phyloP scores from a whole-genome alignment of 768 basidiomycete species.

The Pulveroboletus sp. region DNA sequence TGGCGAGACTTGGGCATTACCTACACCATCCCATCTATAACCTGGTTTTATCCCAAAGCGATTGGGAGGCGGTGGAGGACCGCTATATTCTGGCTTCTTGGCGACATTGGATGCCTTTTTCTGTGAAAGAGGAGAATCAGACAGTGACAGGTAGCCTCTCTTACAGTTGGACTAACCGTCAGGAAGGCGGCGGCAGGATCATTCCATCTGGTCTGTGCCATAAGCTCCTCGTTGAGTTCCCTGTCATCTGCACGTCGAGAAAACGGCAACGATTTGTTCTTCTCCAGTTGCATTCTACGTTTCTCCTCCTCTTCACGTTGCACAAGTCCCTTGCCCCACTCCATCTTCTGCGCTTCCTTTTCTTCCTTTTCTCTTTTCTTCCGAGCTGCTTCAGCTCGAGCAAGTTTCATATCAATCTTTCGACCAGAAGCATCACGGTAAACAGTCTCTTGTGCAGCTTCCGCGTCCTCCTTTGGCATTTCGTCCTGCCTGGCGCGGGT shows the following conservation, averaged over 20 bases:
- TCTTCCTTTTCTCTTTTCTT: conserved; percentile 81
- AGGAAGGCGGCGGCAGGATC: conserved; percentile 97
- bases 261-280: conserved; percentile 62
- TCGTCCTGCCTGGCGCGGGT: conserved; percentile 32
- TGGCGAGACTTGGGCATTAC: conserved; percentile 40
- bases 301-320: conserved; percentile 81
- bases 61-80: conserved; percentile 90
- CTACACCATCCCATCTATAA: conserved; percentile 98
- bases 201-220: conserved; percentile 85
- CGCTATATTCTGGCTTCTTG: conserved; percentile 78
- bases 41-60: conserved; percentile 95
- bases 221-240: conserved; percentile 82
- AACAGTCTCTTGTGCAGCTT: conserved; percentile 81
- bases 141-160: background rate
- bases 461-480: conserved; percentile 46
- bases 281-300: conserved; percentile 61
- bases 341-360: conserved; percentile 88
- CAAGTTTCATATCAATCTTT: conserved; percentile 85
- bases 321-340: conserved; percentile 96
- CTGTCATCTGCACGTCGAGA: conserved; percentile 80
- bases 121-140: conserved; percentile 35
- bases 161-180: conserved; percentile 51
- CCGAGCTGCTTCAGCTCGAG: conserved; percentile 79
- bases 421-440: conserved; percentile 89
- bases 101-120: conserved; percentile 76